Evolutionary conservation across 371 early-diverging fungal species (phyloP), one percentile per base, ranked within the genome.

Genomic region (Apophysomyces variabilis): DNA sequence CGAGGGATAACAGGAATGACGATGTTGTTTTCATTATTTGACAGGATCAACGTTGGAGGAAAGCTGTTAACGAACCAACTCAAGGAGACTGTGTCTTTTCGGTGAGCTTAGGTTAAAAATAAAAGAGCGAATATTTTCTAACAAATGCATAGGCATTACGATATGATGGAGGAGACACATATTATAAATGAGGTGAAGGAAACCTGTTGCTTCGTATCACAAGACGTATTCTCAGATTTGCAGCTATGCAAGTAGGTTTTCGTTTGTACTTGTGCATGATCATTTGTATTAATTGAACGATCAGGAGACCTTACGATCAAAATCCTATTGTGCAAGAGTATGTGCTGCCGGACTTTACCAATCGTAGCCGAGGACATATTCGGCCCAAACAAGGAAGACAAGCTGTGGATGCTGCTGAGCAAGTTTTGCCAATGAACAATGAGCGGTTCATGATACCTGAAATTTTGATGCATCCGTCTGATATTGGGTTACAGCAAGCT

Each of bases 81-180:
- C n/a, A 95, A 95, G 70, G 95, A 94, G 67, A 84, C 88, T 12
- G 89, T 95, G 9, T 94, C 95, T 7, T 95, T 94, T 70, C 77
- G 94, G 80, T 89, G 67, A 67, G 3, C 1, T 26, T 26, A 62
- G 36, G 35, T 38, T 57, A 14, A 13, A 4, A 21, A 9, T 32
- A n/a, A 26, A 26, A 1, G 4, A 38, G 0, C 0, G 45, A 13
- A 18, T 6, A 36, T 14, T 32, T 9, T 14, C 47, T 50, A 16
- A 62, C 7, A 7, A 38, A 43, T 7, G 57, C 13, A 38, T 47
- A 82, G 90, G 57, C 83, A 90, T 58, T 95, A 91, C 86, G 91
- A 95, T 68, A 95, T 95, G 95, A 94, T 94, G 94, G 94, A 95
- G 66, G 95, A 95, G 68, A 91, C 93, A 0, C 87, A 85, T 67